These are phyloP conservation scores for Fusarium equiseti DNA, from an alignment of 2,329 filamentous ascomycete species.

Conservation along the genomic window DNA sequence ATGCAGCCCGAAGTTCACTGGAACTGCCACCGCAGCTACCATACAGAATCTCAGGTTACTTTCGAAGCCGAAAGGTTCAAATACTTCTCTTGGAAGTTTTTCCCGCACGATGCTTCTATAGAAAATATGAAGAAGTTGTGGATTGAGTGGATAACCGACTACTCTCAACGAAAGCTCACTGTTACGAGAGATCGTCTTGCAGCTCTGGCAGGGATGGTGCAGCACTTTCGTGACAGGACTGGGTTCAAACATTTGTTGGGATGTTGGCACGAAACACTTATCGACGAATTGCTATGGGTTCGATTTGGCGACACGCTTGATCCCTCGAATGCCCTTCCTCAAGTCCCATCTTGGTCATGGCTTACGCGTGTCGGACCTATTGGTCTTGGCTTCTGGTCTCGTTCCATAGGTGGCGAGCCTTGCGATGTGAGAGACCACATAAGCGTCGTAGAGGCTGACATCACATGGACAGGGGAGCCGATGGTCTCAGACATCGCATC, in stretches of 20 bases:
- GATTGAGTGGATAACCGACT: constrained; percentile 19
- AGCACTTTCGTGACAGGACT: constrained; percentile 5
- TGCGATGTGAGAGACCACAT: background rate
- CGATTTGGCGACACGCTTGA: background rate
- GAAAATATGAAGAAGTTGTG: background rate
- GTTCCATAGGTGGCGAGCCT: background rate
- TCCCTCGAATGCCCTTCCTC: background rate
- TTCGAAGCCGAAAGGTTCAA: background rate
- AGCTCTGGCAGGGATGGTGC: constrained; percentile 9
- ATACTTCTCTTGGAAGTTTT: background rate
- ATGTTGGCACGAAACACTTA: constrained; percentile 7
- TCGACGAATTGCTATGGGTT: constrained; percentile 9
- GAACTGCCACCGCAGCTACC: constrained; percentile 7
- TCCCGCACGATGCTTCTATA: background rate
- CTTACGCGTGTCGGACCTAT: background rate
- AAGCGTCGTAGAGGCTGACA: background rate
- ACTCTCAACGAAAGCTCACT: constrained; percentile 6
- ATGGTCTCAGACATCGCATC: background rate
- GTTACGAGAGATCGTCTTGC: constrained; percentile 1
- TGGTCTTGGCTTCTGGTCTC: background rate
- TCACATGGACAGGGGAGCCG: background rate
- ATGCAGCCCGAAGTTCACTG: constrained; percentile 24
- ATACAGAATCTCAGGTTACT: background rate
- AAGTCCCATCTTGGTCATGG: constrained; percentile 22
- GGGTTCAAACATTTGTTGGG: background rate